These are phyloP conservation scores for Dendrobium catenatum DNA, from an alignment of 106 monocot genomes.

Conservation along the genomic window DNA sequence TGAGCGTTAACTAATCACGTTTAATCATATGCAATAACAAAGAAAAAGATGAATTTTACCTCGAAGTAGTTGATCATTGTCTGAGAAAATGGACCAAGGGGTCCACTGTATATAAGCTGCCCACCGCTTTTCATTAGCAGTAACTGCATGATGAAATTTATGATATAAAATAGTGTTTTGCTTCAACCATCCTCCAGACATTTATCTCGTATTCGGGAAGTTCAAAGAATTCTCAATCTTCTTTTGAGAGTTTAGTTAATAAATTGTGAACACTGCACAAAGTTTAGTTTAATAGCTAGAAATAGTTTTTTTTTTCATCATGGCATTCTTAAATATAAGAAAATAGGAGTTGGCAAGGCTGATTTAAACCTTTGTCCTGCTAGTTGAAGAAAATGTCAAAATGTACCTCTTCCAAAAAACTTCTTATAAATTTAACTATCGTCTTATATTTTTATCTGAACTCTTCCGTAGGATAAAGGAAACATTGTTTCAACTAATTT, in stretches of 20 bases:
- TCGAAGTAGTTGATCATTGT: constrained; percentile 78
- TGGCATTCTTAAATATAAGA: not conserved
- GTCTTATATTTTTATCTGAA: not conserved
- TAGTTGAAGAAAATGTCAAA: not conserved
- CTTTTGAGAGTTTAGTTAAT: not conserved
- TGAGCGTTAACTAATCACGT: constrained; percentile 4
- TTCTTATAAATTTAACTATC: not conserved
- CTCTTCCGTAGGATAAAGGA: not conserved
- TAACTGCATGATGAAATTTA: constrained; percentile 33
- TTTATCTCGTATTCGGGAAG: not conserved
- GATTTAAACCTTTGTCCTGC: not conserved
- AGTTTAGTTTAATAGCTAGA: not conserved
- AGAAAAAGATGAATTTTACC: constrained; percentile 26
- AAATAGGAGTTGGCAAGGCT: not conserved
- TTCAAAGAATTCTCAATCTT: not conserved
- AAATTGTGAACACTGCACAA: not conserved
- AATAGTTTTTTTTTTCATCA: not conserved
- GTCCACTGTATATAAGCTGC: constrained; percentile 66
- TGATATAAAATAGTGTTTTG: not conserved
- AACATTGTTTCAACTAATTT: not conserved
- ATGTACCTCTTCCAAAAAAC: not conserved
- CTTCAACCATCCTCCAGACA: not conserved
- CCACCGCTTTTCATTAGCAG: constrained; percentile 86
- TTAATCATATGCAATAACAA: constrained; percentile 6
- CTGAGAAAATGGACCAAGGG: constrained; percentile 49